Evolutionary conservation across 2,329 filamentous ascomycete genomes (phyloP).

Genomic region (Phyllosticta paracitricarpa): DNA sequence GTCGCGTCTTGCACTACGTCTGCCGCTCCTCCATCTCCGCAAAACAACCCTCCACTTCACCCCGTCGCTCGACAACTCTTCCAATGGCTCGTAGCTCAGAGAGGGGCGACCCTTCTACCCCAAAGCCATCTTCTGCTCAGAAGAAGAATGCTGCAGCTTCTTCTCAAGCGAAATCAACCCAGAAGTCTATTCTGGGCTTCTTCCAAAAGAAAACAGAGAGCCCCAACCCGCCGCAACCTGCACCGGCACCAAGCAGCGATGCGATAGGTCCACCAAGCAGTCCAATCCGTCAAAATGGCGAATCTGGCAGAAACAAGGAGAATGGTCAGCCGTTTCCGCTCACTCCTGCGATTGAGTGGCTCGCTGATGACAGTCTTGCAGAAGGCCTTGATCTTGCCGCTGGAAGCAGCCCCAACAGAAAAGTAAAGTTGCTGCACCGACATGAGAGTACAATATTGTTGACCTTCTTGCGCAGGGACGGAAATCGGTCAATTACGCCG

Average conservation of each 20-base stretch:
- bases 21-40: neutral
- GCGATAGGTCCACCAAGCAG: slow-evolving; percentile 56
- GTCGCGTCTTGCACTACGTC: neutral
- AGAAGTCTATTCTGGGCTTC: slow-evolving; percentile 59
- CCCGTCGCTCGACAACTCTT: neutral
- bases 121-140: slow-evolving; percentile 31
- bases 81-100: slow-evolving; percentile 37
- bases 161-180: slow-evolving; percentile 47
- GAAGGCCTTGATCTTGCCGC: slow-evolving; percentile 34
- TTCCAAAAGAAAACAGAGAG: slow-evolving; percentile 14
- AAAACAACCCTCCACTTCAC: neutral
- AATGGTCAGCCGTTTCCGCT: slow-evolving; percentile 37
- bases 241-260: slow-evolving; percentile 76
- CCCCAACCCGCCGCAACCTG: slow-evolving; percentile 33
- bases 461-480: slow-evolving; percentile 35
- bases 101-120: slow-evolving; percentile 38
- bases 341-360: slow-evolving; percentile 21
- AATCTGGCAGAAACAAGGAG: slow-evolving; percentile 41
- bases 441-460: neutral
- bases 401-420: slow-evolving; percentile 67
- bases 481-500: slow-evolving; percentile 8
- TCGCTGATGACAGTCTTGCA: slow-evolving; percentile 33
- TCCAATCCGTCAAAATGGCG: slow-evolving; percentile 49
- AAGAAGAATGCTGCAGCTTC: slow-evolving; percentile 36
- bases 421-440: slow-evolving; percentile 43